Evolutionary conservation across 176 grass and related monocot genomes (phyloP).

Genomic region (Aegilops umbellulata): DNA sequence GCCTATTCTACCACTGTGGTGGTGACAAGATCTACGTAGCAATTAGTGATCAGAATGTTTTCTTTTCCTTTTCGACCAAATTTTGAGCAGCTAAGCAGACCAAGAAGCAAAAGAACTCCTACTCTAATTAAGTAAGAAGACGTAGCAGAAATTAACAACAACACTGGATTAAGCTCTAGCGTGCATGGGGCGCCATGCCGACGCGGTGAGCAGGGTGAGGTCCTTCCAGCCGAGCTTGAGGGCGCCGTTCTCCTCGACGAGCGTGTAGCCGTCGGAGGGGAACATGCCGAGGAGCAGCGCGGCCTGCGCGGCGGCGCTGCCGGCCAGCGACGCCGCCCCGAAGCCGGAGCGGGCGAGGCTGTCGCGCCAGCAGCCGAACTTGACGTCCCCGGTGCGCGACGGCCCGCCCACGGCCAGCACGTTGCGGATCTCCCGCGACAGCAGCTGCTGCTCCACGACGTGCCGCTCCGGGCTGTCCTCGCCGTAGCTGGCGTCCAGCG

Average conservation of each 20-base stretch:
- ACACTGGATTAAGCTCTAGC: background rate
- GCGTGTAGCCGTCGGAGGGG: conserved; percentile 91
- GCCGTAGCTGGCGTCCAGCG: conserved; percentile 89
- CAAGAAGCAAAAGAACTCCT: conserved; percentile 35
- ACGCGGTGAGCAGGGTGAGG: conserved; percentile 85
- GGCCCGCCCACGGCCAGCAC: conserved; percentile 93
- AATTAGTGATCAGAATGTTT: conserved; percentile 46
- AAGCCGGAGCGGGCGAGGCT: conserved; percentile 84
- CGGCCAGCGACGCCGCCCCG: conserved; percentile 65
- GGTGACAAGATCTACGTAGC: background rate
- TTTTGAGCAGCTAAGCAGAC: conserved; percentile 19
- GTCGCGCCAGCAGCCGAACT: conserved; percentile 90
- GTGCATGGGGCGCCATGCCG: conserved; percentile 84
- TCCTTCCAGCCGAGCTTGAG: conserved; percentile 99
- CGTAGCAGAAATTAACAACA: background rate
- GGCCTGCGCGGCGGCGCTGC: conserved; percentile 85
- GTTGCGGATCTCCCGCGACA: conserved; percentile 91
- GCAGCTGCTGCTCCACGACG: conserved; percentile 94
- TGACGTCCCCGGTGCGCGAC: conserved; percentile 75
- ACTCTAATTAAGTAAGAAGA: conserved; percentile 9
- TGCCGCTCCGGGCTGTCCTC: conserved; percentile 92
- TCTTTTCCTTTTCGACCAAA: conserved; percentile 18
- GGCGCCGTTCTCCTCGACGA: conserved; percentile 81
- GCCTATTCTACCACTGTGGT: conserved; percentile 9
- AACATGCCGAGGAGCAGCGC: conserved; percentile 93